These are phyloP conservation scores for Pyricularia grisea DNA, from an alignment of 2,329 filamentous ascomycete species.

Conservation along the genomic window DNA sequence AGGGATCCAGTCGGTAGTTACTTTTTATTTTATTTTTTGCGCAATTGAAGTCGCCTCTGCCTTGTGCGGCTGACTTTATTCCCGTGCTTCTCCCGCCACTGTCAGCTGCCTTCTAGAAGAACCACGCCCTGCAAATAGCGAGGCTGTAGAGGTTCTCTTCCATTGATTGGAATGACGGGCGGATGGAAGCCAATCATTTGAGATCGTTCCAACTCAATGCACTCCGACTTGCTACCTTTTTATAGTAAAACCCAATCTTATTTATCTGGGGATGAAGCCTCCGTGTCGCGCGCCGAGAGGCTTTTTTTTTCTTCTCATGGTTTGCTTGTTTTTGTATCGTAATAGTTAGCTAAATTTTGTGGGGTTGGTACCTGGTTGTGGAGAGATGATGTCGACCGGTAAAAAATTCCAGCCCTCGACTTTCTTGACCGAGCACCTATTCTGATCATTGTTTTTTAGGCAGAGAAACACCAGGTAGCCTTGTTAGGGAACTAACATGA, in stretches of 20 bases:
- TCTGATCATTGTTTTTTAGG: not conserved
- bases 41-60: not conserved
- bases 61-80: not conserved
- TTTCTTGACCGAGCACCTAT: not conserved
- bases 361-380: not conserved
- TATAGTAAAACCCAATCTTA: not conserved
- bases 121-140: not conserved
- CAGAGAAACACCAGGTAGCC: not conserved
- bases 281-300: not conserved
- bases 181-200: not conserved
- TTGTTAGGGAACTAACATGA: not conserved
- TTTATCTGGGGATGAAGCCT: not conserved
- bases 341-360: not conserved
- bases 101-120: not conserved
- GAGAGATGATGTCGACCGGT: not conserved
- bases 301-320: not conserved
- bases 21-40: not conserved
- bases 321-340: not conserved
- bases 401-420: not conserved
- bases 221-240: not conserved
- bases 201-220: not conserved
- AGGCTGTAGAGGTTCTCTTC: no score
- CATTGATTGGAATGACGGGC: no score
- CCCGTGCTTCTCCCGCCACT: not conserved
- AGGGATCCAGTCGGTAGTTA: not conserved